Base-by-base conservation (phyloP, 306 rosid species). In the Cyclanthera cordifolia region DNA sequence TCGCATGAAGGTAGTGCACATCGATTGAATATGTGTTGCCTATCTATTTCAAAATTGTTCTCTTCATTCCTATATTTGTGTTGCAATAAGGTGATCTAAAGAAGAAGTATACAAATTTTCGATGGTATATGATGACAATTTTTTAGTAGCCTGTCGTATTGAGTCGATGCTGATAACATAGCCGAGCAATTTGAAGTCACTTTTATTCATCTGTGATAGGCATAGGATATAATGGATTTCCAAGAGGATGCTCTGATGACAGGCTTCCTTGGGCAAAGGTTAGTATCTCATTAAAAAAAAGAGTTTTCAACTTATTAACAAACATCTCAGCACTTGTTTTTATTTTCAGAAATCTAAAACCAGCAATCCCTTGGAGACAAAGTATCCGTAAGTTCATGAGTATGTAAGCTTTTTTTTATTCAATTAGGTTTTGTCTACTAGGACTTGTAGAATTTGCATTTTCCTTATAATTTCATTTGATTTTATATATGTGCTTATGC, bases 201-300 rank as follows among this genome's bases (percentile, higher is more conserved):
- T 16, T 54, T 51, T 53, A 4, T 43, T 64, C 58, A 75, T 46
- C 24, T 78, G 48, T 53, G 57, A 57, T 65, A 93, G 98, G 98
- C 21, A 89, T 93, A 76, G 98, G 96, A 39, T 93, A 93, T 70
- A 93, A 93, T 68, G 98, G 96, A 53, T 93, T 93, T 74, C 96
- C 98, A 51, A 89, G 98, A 82, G 96, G 96, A 61, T 93, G 96
- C 80, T 75, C 94, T 16, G 98, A 93, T 76, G 96, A 93, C 81
- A 80, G 76, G 81, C 87, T 93, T 79, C 94, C 98, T 48, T 84
- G 96, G 98, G 96, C 98, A 41, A 93, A 93, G 96, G 98, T 93
- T 74, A 34, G 82, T 77, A 24, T 75, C 69, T 74, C 6, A 67
- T 11, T 34, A 8, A 19, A 16, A 43, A 19, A 16, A 32, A 34